Evolutionary conservation across 352 stramenopile genomes (phyloP), one percentile per base, ranked within the genome.

Genomic region (Globisporangium mamillatum): DNA sequence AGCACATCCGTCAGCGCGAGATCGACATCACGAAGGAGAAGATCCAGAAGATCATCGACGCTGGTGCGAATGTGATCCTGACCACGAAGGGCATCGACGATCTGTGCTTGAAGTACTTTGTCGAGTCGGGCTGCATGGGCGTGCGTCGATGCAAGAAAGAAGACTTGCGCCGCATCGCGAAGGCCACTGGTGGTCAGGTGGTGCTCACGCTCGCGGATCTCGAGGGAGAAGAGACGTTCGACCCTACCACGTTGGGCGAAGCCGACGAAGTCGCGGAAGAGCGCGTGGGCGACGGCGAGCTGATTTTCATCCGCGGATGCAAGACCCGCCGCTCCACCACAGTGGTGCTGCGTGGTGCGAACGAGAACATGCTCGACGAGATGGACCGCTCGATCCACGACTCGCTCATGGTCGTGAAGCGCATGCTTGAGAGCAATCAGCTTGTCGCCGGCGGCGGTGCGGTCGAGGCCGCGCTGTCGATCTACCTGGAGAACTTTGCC

Each of bases 41-140:
- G 75, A 99, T 99, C 77, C 88, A 99, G 77, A 99, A 99, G 80
- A 99, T 99, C 78, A 88, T 99, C 20, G 88, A 98, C 63, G 87
- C 97, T 29, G 98, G 98, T 50, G 98, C 98, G 54, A 99, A 98
- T 67, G 98, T 99, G 34, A 97, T 99, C 38, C 79, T 99, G 55
- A 99, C 97, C n/a, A 99, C 98, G 63, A 99, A 99, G 84, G 98
- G 97, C 69, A 99, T 99, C 70, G 98, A 99, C 77, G 98, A 99
- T 78, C 75, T 99, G 44, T 99, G 97, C 71, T 92, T 99, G 70
- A 99, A 99, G 82, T 99, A 99, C 84, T 99, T 99, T 86, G 98
- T 99, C 25, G 97, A 99, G 82, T 94, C 95, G 0, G 95, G 94
- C 27, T 97, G 91, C 73, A 98, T 99, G 77, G 98, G 95, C 64